A percentile compares a stretch with the other conserved stretches of the same genome.
Evolutionary conservation across 2,329 filamentous ascomycete genomes (phyloP).

Genomic region (Botrytis deweyae): DNA sequence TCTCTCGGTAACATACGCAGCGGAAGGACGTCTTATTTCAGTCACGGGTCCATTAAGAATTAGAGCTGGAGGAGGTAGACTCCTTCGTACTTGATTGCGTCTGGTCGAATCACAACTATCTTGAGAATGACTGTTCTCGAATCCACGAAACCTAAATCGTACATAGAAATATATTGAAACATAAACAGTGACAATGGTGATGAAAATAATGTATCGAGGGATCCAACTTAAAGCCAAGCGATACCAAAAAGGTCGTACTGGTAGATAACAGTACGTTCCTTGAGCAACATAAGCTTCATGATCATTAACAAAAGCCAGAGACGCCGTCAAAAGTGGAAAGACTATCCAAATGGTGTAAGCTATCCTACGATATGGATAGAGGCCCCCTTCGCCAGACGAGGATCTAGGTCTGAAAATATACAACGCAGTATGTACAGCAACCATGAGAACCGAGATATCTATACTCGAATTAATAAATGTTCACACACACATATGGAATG

Average conservation of each 20-base stretch:
- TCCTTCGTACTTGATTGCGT: slow-evolving; percentile 22
- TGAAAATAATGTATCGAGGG: slow-evolving; percentile 68
- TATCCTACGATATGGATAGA: slow-evolving; percentile 64
- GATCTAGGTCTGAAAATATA: slow-evolving; percentile 63
- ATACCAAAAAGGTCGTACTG: slow-evolving; percentile 66
- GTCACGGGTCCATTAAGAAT: slow-evolving; percentile 35
- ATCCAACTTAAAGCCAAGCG: slow-evolving; percentile 68
- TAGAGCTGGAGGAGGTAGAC: slow-evolving; percentile 32
- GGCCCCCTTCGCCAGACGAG: slow-evolving; percentile 55
- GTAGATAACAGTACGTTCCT: slow-evolving; percentile 69
- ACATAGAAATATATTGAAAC: slow-evolving; percentile 70
- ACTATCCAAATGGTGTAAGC: slow-evolving; percentile 59
- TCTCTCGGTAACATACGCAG: slow-evolving; percentile 19
- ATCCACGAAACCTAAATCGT: slow-evolving; percentile 40
- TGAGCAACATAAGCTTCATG: slow-evolving; percentile 57
- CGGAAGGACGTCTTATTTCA: slow-evolving; percentile 26
- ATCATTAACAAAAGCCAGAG: slow-evolving; percentile 61
- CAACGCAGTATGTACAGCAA: slow-evolving; percentile 70
- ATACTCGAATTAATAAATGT: slow-evolving; percentile 4
- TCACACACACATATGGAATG: background rate
- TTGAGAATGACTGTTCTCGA: slow-evolving; percentile 26
- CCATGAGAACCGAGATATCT: slow-evolving; percentile 70
- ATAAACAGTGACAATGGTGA: slow-evolving; percentile 63
- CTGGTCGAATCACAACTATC: slow-evolving; percentile 21
- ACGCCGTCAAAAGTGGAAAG: slow-evolving; percentile 59